These are phyloP conservation scores for Amanita rubescens DNA, from an alignment of 768 basidiomycete species.

Conservation along the genomic window DNA sequence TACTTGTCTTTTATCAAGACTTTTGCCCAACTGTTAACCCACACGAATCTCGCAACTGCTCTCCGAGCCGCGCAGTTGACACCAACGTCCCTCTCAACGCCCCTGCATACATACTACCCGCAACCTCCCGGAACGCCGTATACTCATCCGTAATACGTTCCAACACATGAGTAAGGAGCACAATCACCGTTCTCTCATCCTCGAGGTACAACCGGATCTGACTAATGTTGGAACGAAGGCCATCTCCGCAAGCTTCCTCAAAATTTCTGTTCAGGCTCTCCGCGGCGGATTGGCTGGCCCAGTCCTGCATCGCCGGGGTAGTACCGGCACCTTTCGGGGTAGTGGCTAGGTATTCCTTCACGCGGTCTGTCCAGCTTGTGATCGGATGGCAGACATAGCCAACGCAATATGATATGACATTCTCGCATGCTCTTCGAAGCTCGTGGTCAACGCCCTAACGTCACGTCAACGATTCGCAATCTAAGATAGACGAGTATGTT, in stretches of 20 bases:
- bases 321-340: conserved; percentile 10
- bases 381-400: conserved; percentile 51
- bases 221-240: conserved; percentile 45
- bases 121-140: conserved; percentile 59
- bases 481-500: background rate
- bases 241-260: conserved; percentile 43
- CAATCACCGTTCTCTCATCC: conserved; percentile 68
- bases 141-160: conserved; percentile 74
- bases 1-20: too few relatives aligned
- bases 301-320: conserved; percentile 32
- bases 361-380: conserved; percentile 53
- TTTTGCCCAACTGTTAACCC: conserved; percentile 12
- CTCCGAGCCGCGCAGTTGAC: conserved; percentile 30
- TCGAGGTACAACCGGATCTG: conserved; percentile 73
- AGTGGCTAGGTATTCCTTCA: conserved; percentile 18
- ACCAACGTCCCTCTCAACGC: conserved; percentile 22
- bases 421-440: conserved; percentile 80
- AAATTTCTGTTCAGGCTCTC: conserved; percentile 48
- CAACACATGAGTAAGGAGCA: conserved; percentile 71
- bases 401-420: conserved; percentile 62
- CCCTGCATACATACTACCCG: conserved; percentile 41
- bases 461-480: background rate
- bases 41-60: conserved; percentile 30
- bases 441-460: conserved; percentile 79
- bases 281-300: conserved; percentile 45